Percentiles rank a stretch among this genome's conserved stretches.
phyloP scores from a whole-genome alignment of 305 asterid genomes.

The Plantago coronopus region DNA sequence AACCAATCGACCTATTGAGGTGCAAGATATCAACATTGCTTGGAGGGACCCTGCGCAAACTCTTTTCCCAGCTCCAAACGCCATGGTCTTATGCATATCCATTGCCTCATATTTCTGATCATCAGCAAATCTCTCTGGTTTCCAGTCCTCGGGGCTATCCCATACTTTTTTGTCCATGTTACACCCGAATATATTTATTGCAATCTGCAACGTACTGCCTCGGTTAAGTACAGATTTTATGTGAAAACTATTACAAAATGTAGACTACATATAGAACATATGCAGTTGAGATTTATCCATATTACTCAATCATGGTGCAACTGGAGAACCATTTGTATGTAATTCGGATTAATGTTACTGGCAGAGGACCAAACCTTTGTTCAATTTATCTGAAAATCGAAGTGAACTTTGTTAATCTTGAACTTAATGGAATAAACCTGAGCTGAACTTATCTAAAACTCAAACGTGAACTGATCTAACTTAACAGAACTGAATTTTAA shows the following conservation, averaged over 20 bases:
- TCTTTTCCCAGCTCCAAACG: conserved; percentile 71
- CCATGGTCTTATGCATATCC: conserved; percentile 60
- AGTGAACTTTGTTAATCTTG: no score
- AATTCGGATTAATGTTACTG: no score
- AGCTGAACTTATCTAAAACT: no score
- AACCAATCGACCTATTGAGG: conserved; percentile 48
- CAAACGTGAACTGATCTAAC: no score
- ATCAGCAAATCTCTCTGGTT: conserved; percentile 53
- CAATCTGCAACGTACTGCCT: conserved; percentile 36
- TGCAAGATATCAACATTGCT: conserved; percentile 54
- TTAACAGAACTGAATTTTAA: no score
- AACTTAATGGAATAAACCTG: no score
- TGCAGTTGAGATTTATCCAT: no score
- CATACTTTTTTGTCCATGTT: conserved; percentile 55
- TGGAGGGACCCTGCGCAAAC: conserved; percentile 62
- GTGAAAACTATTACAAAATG: neutral
- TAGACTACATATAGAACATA: no score
- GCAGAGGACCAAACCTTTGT: no score
- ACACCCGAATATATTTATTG: conserved; percentile 57
- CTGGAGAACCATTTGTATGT: no score
- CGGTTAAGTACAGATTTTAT: neutral
- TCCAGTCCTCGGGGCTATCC: conserved; percentile 53
- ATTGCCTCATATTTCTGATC: conserved; percentile 34
- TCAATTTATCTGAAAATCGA: no score
- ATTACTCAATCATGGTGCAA: no score